phyloP scores from a whole-genome alignment of 495 filamentous ascomycete genomes.

The Trichoderma reesei region DNA sequence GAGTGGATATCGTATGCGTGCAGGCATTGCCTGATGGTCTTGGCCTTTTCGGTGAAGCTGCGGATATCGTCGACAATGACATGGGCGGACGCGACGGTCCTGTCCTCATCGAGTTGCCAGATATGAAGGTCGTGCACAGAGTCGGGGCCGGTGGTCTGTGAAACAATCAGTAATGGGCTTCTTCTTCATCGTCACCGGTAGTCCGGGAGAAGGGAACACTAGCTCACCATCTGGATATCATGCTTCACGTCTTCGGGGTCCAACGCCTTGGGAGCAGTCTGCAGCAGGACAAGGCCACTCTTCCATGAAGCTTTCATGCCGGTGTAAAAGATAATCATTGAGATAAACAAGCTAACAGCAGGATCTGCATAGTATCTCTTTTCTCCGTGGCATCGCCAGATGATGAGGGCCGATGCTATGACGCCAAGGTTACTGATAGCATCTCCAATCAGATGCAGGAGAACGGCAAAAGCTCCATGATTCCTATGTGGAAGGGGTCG shows the following conservation, averaged over 20 bases:
- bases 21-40: conserved; percentile 66
- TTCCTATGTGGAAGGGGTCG: conserved; percentile 35
- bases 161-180: neutral
- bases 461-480: conserved; percentile 87
- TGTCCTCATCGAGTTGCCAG: conserved; percentile 87
- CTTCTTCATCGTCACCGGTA: neutral
- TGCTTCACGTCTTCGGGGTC: conserved; percentile 76
- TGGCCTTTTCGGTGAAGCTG: conserved; percentile 72
- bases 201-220: neutral
- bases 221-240: conserved; percentile 57
- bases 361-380: conserved; percentile 66
- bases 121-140: conserved; percentile 88
- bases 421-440: conserved; percentile 90
- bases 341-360: conserved; percentile 72
- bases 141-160: conserved; percentile 61
- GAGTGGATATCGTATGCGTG: conserved; percentile 92
- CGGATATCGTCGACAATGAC: conserved; percentile 61
- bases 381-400: conserved; percentile 59
- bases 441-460: conserved; percentile 85
- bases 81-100: conserved; percentile 77
- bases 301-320: conserved; percentile 81
- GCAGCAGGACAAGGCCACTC: conserved; percentile 79
- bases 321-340: conserved; percentile 77
- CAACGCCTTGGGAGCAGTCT: conserved; percentile 71
- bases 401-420: conserved; percentile 73